Conservation (phyloP, 2,329 filamentous ascomycete genomes). For the Stachybotrys chartarum region DNA sequence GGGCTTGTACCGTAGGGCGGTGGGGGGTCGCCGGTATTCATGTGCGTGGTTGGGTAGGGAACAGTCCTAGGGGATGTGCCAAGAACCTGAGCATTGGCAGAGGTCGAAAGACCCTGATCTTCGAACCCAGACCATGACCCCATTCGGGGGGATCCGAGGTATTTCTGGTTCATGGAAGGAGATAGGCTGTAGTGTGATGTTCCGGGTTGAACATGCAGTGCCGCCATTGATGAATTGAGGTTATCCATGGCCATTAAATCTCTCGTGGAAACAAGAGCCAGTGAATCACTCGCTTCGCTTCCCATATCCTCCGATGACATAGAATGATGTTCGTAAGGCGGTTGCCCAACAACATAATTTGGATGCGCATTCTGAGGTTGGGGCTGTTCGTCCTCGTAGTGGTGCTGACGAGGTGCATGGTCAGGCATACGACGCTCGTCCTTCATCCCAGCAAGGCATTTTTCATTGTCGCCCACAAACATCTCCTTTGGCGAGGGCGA, state of each 20-base stretch:
- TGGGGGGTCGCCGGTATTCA: constrained; percentile 11
- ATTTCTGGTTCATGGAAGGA: constrained; percentile 21
- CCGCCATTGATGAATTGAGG: constrained; percentile 32
- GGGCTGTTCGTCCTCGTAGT: neutral
- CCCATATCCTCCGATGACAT: constrained; percentile 29
- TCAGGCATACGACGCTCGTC: constrained; percentile 27
- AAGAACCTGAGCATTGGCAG: constrained; percentile 20
- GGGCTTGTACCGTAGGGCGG: constrained; percentile 27
- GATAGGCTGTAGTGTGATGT: constrained; percentile 27
- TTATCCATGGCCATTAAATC: constrained; percentile 44
- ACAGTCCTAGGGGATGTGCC: constrained; percentile 32
- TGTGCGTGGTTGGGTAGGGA: constrained; percentile 22
- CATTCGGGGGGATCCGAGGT: constrained; percentile 21
- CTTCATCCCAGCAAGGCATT: constrained; percentile 31
- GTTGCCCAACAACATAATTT: constrained; percentile 4
- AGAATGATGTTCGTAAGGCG: constrained; percentile 27
- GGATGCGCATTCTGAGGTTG: constrained; percentile 24
- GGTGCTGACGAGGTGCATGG: constrained; percentile 11
- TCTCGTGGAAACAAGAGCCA: constrained; percentile 45
- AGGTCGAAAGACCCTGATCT: constrained; percentile 22
- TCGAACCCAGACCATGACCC: neutral
- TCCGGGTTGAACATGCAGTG: constrained; percentile 30
- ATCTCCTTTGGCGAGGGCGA: constrained; percentile 26
- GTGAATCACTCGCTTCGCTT: constrained; percentile 24
- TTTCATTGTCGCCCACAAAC: constrained; percentile 30